These are phyloP conservation scores for Ophiocordyceps camponoti-floridani DNA, from an alignment of 2,329 filamentous ascomycete genomes.

Conservation along the genomic window DNA sequence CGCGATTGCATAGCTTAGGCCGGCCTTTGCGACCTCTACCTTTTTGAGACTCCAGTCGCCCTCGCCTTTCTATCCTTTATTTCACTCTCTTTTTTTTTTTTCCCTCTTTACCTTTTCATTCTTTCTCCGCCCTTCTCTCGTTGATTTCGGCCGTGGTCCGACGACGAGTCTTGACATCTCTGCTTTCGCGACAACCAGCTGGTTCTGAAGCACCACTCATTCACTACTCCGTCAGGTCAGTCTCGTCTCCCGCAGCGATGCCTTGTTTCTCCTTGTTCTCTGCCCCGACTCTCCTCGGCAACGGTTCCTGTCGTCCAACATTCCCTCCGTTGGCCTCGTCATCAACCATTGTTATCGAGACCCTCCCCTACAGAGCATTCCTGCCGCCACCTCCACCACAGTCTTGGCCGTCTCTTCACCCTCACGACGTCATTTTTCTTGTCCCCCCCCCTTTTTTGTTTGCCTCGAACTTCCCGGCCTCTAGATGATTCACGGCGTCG, in stretches of 20 bases:
- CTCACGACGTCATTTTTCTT: too few species aligned
- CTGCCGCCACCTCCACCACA: not conserved
- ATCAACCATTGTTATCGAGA: not conserved
- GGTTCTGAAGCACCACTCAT: conserved; percentile 6
- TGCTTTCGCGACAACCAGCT: conserved; percentile 4
- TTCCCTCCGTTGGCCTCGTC: not conserved
- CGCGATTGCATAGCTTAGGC: not conserved
- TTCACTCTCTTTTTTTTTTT: not conserved
- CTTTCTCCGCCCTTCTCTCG: not conserved
- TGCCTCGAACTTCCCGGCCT: too few species aligned
- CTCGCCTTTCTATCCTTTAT: not conserved
- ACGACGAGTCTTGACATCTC: not conserved
- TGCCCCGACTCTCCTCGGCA: not conserved
- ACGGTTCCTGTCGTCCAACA: not conserved
- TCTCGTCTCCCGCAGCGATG: not conserved
- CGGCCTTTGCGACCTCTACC: not conserved
- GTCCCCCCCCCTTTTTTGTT: too few species aligned
- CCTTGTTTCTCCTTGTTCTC: not conserved
- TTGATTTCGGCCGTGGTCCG: not conserved
- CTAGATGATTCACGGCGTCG: too few species aligned
- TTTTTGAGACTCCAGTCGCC: not conserved
- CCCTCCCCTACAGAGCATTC: not conserved
- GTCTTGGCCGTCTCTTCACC: not conserved
- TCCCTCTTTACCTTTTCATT: too few species aligned
- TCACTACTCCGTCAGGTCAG: too few species aligned